A percentile compares a stretch with the other conserved stretches of the same genome.
phyloP scores from a whole-genome alignment of 768 basidiomycete species.

The Inosperma sp. region DNA sequence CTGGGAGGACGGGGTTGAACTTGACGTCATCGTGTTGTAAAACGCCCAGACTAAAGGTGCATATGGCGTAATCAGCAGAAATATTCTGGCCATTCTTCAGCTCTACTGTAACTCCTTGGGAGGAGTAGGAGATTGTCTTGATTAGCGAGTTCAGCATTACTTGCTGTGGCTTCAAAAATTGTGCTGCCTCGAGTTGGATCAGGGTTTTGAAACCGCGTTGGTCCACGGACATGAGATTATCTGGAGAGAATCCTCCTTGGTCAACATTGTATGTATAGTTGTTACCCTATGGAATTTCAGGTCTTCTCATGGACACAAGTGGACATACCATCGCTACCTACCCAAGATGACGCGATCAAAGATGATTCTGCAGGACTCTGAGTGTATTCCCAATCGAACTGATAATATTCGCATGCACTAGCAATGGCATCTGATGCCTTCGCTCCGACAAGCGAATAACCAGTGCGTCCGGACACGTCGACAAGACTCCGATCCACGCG shows the following conservation, averaged over 20 bases:
- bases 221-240: slow-evolving; percentile 52
- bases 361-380: slow-evolving; percentile 62
- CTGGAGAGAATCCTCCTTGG: slow-evolving; percentile 54
- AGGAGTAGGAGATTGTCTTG: slow-evolving; percentile 40
- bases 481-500: slow-evolving; percentile 45
- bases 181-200: slow-evolving; percentile 51
- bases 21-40: slow-evolving; percentile 58
- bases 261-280: slow-evolving; percentile 54
- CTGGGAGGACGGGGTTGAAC: slow-evolving; percentile 52
- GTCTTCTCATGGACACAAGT: background rate
- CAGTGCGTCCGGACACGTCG: slow-evolving; percentile 50
- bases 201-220: slow-evolving; percentile 58
- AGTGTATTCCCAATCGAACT: slow-evolving; percentile 49
- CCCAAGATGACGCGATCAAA: slow-evolving; percentile 62
- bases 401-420: slow-evolving; percentile 53
- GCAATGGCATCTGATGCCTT: slow-evolving; percentile 43
- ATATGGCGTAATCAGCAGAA: slow-evolving; percentile 53
- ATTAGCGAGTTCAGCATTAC: slow-evolving; percentile 49
- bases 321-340: slow-evolving; percentile 18
- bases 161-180: slow-evolving; percentile 48
- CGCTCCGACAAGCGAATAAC: slow-evolving; percentile 47
- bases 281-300: slow-evolving; percentile 41
- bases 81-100: slow-evolving; percentile 41
- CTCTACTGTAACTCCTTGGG: slow-evolving; percentile 43
- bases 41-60: slow-evolving; percentile 68